phyloP scores from a whole-genome alignment of 2,329 filamentous ascomycete species.

The Salinomyces thailandicus region DNA sequence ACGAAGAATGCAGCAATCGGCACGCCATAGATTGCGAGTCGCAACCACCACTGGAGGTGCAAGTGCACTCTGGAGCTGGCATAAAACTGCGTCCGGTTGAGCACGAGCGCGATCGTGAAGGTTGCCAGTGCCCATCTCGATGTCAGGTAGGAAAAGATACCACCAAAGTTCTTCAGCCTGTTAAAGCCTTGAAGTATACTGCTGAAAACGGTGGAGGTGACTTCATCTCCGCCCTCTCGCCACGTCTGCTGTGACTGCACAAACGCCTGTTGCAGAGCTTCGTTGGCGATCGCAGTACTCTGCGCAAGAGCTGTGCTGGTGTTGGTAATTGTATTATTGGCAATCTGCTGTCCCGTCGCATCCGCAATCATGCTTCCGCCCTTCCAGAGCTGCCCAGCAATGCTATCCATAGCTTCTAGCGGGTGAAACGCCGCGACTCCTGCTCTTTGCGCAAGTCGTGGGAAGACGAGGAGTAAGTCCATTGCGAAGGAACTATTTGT shows the following conservation, averaged over 20 bases:
- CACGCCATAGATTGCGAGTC: constrained; percentile 57
- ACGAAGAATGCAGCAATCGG: constrained; percentile 60
- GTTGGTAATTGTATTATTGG: constrained; percentile 31
- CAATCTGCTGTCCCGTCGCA: constrained; percentile 40
- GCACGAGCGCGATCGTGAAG: constrained; percentile 71
- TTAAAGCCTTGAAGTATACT: constrained; percentile 17
- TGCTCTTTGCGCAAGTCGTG: constrained; percentile 58
- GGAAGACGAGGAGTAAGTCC: constrained; percentile 59
- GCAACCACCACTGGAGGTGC: constrained; percentile 61
- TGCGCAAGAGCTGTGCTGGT: constrained; percentile 34
- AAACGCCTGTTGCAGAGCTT: not conserved
- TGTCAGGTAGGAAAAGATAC: constrained; percentile 80
- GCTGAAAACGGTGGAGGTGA: constrained; percentile 17
- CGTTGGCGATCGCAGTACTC: constrained; percentile 21
- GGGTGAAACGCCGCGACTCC: constrained; percentile 51
- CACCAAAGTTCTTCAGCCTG: constrained; percentile 55
- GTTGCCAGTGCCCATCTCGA: constrained; percentile 88
- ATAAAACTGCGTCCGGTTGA: constrained; percentile 90
- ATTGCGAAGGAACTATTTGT: constrained; percentile 48
- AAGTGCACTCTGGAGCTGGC: constrained; percentile 75
- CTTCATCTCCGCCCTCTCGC: constrained; percentile 15
- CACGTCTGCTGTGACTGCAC: constrained; percentile 13
- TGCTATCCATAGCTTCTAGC: constrained; percentile 49
- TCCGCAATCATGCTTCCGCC: constrained; percentile 52
- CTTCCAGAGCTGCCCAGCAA: constrained; percentile 40